phyloP scores from a whole-genome alignment of 2,329 filamentous ascomycete genomes.

The Neonectria punicea region DNA sequence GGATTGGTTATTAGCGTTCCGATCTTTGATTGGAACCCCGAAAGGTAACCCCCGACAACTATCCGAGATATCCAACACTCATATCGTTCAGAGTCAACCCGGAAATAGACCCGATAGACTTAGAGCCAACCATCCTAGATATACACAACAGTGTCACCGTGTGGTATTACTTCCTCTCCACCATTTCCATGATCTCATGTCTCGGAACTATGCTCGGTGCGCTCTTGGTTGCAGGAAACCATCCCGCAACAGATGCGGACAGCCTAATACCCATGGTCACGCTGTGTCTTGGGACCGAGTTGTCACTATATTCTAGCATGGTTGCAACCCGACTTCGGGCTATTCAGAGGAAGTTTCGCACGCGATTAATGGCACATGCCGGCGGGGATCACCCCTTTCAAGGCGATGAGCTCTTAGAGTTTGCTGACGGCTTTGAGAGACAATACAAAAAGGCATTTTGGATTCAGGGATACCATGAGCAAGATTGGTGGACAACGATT shows the following conservation, averaged over 20 bases:
- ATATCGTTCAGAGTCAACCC: neutral
- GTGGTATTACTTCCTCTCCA: neutral
- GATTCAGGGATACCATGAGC: neutral
- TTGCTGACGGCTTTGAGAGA: neutral
- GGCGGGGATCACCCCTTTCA: too few relatives aligned
- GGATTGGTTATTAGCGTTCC: neutral
- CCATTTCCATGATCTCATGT: neutral
- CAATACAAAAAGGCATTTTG: neutral
- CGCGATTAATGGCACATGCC: neutral
- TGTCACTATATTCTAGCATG: too few relatives aligned
- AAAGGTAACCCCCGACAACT: neutral
- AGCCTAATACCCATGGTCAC: too few relatives aligned
- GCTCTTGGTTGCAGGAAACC: neutral
- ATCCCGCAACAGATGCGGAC: too few relatives aligned
- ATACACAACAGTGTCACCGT: neutral
- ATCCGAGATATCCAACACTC: neutral
- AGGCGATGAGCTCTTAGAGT: neutral
- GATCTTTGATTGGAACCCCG: neutral
- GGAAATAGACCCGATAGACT: neutral
- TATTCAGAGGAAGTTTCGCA: neutral
- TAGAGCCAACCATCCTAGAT: neutral
- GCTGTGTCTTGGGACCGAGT: too few relatives aligned
- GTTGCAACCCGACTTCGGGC: neutral
- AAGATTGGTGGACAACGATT: neutral
- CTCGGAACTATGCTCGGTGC: neutral